Evolutionary conservation across 352 stramenopile genomes (phyloP).

Genomic region (Pythium dissotocum): DNA sequence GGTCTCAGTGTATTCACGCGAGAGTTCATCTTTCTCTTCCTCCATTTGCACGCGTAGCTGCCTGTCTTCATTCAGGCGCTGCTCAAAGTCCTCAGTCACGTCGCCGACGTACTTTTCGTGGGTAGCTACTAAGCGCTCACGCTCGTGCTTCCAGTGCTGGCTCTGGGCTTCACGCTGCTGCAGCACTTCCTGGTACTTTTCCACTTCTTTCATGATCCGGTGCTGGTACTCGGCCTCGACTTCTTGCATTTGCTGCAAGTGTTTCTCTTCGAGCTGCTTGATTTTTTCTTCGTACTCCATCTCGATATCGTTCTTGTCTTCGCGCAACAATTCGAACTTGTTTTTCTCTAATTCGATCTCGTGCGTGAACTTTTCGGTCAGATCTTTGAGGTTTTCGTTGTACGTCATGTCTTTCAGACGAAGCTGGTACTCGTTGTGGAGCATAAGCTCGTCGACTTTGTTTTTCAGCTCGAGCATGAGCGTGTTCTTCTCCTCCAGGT

Average conservation of each 20-base stretch:
- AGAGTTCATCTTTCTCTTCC: slow-evolving; percentile 84
- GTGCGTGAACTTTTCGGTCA: slow-evolving; percentile 92
- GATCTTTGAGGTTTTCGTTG: slow-evolving; percentile 93
- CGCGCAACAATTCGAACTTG: slow-evolving; percentile 87
- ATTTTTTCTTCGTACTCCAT: slow-evolving; percentile 92
- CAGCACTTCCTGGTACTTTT: slow-evolving; percentile 88
- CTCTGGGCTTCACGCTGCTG: slow-evolving; percentile 86
- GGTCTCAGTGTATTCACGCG: slow-evolving; percentile 75
- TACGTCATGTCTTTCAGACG: slow-evolving; percentile 96
- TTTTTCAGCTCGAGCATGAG: slow-evolving; percentile 93
- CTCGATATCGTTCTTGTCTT: slow-evolving; percentile 93
- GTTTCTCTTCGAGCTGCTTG: slow-evolving; percentile 90
- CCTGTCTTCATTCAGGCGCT: slow-evolving; percentile 87
- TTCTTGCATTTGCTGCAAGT: slow-evolving; percentile 91
- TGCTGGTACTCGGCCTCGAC: slow-evolving; percentile 90
- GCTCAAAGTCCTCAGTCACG: slow-evolving; percentile 91
- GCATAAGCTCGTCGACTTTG: slow-evolving; percentile 93
- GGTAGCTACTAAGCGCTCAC: slow-evolving; percentile 55
- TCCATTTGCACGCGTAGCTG: slow-evolving; percentile 80
- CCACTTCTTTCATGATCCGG: slow-evolving; percentile 93
- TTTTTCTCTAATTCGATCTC: slow-evolving; percentile 93
- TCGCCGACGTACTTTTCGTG: slow-evolving; percentile 87
- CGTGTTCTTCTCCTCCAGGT: slow-evolving; percentile 92
- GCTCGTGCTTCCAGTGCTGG: slow-evolving; percentile 68
- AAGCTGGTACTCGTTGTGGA: slow-evolving; percentile 95